Conservation (phyloP, 148 eudicot genomes). For the Linanthus parryae region DNA sequence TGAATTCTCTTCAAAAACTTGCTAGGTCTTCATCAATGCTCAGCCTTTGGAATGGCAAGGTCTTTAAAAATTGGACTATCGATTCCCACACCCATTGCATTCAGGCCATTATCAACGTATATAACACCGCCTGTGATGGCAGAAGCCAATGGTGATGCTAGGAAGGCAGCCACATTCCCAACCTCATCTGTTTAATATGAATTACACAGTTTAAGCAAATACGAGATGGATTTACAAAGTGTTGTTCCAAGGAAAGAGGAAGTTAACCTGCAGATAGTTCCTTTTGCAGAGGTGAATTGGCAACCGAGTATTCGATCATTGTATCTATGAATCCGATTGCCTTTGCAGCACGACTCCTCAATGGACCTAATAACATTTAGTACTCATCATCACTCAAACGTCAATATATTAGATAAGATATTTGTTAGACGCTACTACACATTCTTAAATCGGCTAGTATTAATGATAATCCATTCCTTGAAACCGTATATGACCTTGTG, state of each 20-base stretch:
- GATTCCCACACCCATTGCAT: slow-evolving; percentile 97
- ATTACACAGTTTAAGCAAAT: no score
- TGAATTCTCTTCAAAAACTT: no score
- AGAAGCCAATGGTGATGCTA: slow-evolving; percentile 95
- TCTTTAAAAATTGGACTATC: slow-evolving; percentile 78
- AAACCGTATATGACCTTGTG: no score
- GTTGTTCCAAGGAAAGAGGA: no score
- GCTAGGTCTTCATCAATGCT: no score
- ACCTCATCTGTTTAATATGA: slow-evolving; percentile 67
- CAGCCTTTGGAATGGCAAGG: slow-evolving; percentile 61
- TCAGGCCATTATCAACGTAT: slow-evolving; percentile 89
- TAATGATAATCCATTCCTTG: no score
- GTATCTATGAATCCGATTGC: slow-evolving; percentile 94
- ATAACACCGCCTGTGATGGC: slow-evolving; percentile 90
- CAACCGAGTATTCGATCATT: slow-evolving; percentile 92
- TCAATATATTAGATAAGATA: no score
- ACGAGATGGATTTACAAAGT: no score
- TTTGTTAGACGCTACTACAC: no score
- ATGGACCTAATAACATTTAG: slow-evolving; percentile 68
- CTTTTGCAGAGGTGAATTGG: slow-evolving; percentile 85
- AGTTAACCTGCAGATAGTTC: slow-evolving; percentile 86
- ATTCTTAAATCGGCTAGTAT: no score
- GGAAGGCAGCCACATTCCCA: slow-evolving; percentile 90
- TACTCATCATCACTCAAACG: no score
- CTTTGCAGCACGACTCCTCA: slow-evolving; percentile 96